Evolutionary conservation across 768 basidiomycete species (phyloP).

Genomic region (Suillus americanus): DNA sequence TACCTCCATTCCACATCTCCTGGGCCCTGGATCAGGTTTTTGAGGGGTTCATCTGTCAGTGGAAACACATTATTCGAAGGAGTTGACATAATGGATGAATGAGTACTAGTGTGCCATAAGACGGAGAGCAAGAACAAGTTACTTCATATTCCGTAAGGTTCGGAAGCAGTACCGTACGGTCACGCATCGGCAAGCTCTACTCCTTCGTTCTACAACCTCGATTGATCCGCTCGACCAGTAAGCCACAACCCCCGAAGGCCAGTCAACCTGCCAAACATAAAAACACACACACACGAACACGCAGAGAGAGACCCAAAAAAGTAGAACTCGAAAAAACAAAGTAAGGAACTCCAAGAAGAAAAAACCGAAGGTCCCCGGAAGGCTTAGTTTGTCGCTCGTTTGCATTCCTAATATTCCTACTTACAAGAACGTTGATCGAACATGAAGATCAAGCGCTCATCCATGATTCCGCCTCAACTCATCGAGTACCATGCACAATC

Average conservation of each 20-base stretch:
- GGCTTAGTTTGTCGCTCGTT: constrained; percentile 8
- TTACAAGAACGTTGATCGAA: constrained; percentile 33
- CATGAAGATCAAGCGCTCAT: constrained; percentile 9
- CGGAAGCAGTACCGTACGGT: constrained; percentile 17
- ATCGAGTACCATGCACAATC: constrained; percentile 82
- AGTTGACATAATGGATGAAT: constrained; percentile 5
- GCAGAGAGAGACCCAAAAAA: too few species aligned
- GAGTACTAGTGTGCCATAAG: constrained; percentile 1
- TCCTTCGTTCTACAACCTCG: neutral
- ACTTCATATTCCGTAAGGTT: constrained; percentile 25
- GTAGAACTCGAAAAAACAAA: too few species aligned
- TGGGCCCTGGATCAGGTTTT: constrained; percentile 72
- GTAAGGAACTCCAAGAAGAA: too few species aligned
- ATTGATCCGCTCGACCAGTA: neutral
- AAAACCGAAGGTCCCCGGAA: too few species aligned
- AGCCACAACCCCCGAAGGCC: too few species aligned
- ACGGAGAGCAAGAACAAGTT: too few species aligned
- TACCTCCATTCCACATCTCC: constrained; percentile 85
- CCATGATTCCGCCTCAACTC: constrained; percentile 11
- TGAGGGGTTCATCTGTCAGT: constrained; percentile 41
- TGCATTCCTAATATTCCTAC: constrained; percentile 1
- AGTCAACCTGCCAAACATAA: too few species aligned
- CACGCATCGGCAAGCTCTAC: neutral
- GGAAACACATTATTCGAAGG: constrained; percentile 21
- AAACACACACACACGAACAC: too few species aligned